Evolutionary conservation across 2,329 filamentous ascomycete species (phyloP).

Genomic region (Stagonosporopsis chrysanthemi): DNA sequence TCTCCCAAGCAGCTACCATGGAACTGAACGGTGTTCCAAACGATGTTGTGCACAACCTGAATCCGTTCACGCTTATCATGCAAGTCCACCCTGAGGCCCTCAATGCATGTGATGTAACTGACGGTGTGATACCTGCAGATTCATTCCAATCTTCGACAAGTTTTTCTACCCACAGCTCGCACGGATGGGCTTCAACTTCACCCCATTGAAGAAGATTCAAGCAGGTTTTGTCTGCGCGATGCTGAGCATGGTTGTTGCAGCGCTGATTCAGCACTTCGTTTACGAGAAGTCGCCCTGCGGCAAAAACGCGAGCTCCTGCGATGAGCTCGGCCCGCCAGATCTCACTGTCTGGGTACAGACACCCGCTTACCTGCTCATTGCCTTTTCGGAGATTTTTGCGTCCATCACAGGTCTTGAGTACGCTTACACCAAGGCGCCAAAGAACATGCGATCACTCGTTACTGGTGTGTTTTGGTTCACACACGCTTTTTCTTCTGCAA

Average conservation of each 20-base stretch:
- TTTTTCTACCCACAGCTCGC: slow-evolving; percentile 72
- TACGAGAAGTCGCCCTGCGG: slow-evolving; percentile 56
- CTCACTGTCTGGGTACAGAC: slow-evolving; percentile 63
- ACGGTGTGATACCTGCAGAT: neutral
- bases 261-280: slow-evolving; percentile 64
- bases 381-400: slow-evolving; percentile 66
- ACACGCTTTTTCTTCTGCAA: slow-evolving; percentile 38
- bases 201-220: slow-evolving; percentile 77
- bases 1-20: slow-evolving; percentile 60
- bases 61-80: slow-evolving; percentile 77
- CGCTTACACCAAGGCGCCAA: slow-evolving; percentile 74
- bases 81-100: slow-evolving; percentile 29
- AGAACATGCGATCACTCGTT: slow-evolving; percentile 61
- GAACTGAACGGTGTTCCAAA: slow-evolving; percentile 70
- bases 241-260: slow-evolving; percentile 65
- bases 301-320: slow-evolving; percentile 48
- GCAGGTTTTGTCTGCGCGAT: slow-evolving; percentile 72
- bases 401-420: slow-evolving; percentile 74
- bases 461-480: slow-evolving; percentile 44
- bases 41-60: slow-evolving; percentile 77
- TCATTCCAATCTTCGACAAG: slow-evolving; percentile 70
- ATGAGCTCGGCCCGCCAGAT: slow-evolving; percentile 38
- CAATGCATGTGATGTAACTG: neutral
- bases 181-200: slow-evolving; percentile 69
- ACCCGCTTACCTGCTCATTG: slow-evolving; percentile 61